Conservation (phyloP, 148 eudicot genomes). For the Polygonum aviculare region DNA sequence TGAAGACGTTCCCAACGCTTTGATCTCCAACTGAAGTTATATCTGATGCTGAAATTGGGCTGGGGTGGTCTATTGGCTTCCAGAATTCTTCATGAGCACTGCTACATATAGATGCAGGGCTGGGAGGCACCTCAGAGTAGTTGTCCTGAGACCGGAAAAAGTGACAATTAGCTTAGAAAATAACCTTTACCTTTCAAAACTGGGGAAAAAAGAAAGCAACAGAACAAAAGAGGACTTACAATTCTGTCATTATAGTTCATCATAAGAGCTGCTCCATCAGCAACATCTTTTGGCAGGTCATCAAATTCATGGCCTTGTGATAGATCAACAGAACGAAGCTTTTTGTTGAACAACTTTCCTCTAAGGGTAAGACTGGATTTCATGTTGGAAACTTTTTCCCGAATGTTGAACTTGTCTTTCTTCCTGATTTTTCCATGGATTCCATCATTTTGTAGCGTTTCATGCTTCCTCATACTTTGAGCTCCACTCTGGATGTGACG, state of each 20-base stretch:
- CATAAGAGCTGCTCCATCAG: constrained; percentile 38
- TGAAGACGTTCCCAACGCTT: constrained; percentile 49
- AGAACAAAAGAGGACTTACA: constrained; percentile 39
- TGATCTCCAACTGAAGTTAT: constrained; percentile 58
- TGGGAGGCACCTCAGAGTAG: constrained; percentile 92
- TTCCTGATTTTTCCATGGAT: constrained; percentile 39
- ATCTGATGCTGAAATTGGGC: constrained; percentile 62
- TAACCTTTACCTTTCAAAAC: neutral
- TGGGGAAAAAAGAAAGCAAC: neutral
- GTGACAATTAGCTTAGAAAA: neutral
- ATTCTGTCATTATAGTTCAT: constrained; percentile 38
- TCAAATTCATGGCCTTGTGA: constrained; percentile 25
- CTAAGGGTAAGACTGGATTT: constrained; percentile 53
- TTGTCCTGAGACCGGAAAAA: constrained; percentile 49
- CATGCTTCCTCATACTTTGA: constrained; percentile 79
- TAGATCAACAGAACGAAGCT: constrained; percentile 43
- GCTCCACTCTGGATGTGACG: constrained; percentile 61
- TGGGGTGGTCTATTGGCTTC: constrained; percentile 54
- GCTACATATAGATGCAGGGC: constrained; percentile 95
- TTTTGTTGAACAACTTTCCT: constrained; percentile 64
- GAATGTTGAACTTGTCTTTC: constrained; percentile 63
- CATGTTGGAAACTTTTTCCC: constrained; percentile 65
- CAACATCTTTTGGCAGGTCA: constrained; percentile 34
- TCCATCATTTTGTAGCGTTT: constrained; percentile 33
- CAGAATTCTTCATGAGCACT: constrained; percentile 69